Evolutionary conservation across 352 stramenopile genomes (phyloP), one percentile per base, ranked within the genome.

Genomic region (Plasmopara halstedii): DNA sequence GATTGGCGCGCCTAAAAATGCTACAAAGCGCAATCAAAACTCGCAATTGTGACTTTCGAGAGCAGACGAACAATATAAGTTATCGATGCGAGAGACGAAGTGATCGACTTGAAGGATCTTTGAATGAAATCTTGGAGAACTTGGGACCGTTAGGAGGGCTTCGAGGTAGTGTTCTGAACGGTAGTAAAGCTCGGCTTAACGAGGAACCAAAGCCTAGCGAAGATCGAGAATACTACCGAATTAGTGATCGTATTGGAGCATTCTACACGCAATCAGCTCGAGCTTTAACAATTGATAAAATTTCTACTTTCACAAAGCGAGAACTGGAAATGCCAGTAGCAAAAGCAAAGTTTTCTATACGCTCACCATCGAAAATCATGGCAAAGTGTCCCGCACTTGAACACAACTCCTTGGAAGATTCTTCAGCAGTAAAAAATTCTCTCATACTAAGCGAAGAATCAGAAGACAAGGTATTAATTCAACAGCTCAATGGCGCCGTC

Each of bases 1-100:
- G 78, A 4, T 77, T 90, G 20, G 76, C 73, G 10, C 53, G 81
- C 7, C 67, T 92, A 17, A 88, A 90, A 49, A 90, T 90, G 72
- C 62, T 92, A 31, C 81, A 90, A 53, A 77, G 67, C 9, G 75
- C 81, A 7, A 88, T 92, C 62, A 85, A 88, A 42, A 78, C 78
- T 2, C 72, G 76, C 31, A 87, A 86, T 38, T 87, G 75, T 46
- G 70, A 87, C 22, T 39, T 86, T 5, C 70, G 70, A 15, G 73
- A 86, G 35, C 56, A 70, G 25, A 50, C 52, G 1, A 56, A 58
- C 11, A 17, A 56, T 11, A 35, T 55, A 4, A 62, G 50, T 44
- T 49, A 61, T 8, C 48, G 62, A 4, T 67, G 53, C 0, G 57
- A 67, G 41, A 25, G 46, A 46, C 56, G 49, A 26, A 54, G 58